Base-by-base conservation (phyloP, 2,329 filamentous ascomycete species). In the Aspergillus cejpii region DNA sequence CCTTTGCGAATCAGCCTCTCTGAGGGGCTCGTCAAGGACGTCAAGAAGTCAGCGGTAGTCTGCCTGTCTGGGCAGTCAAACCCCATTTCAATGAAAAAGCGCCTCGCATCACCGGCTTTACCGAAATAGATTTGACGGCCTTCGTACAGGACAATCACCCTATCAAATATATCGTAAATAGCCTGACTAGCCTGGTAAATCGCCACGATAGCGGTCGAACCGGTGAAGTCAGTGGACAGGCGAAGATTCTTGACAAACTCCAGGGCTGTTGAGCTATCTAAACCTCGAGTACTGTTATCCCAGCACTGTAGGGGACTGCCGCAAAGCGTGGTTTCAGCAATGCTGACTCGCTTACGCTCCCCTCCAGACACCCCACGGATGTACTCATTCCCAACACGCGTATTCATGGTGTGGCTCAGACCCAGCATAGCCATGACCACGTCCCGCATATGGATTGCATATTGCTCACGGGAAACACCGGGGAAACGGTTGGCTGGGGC, bases 121-220 rank as follows among this genome's bases (percentile, higher is more conserved):
- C 86, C 86, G 52, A 83, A 89, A 67, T 80, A 90, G 53, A 90
- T 88, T 56, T 87, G 78, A 0, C 81, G 76, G 1, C 85, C 85
- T 54, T 87, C 81, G 56, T 88, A 87, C 0, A 88, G 69, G 0
- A 89, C 80, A 0, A 79, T 73, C 0, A 76, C 77, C 59, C 86
- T 87, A 61, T 89, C 83, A 51, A 89, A 88, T 8, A 78, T 64
- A 31, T 80, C 73, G 41, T 71, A 72, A 19, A 71, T 67, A 6
- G 62, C 63, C 48, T 72, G 67, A 43, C 66, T 66, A 8, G 68
- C 69, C 47, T 72, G 69, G 53, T 80, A 80, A 10, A 79, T 75
- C 1, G 77, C 74, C 7, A 80, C 73, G 21, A 72, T 66, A 15
- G 71, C 70, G 1, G 73, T 69, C 6, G 67, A 71, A 4, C 72